Conservation (phyloP, 1,284 basidiomycete genomes). For the Peniophora sp. region DNA sequence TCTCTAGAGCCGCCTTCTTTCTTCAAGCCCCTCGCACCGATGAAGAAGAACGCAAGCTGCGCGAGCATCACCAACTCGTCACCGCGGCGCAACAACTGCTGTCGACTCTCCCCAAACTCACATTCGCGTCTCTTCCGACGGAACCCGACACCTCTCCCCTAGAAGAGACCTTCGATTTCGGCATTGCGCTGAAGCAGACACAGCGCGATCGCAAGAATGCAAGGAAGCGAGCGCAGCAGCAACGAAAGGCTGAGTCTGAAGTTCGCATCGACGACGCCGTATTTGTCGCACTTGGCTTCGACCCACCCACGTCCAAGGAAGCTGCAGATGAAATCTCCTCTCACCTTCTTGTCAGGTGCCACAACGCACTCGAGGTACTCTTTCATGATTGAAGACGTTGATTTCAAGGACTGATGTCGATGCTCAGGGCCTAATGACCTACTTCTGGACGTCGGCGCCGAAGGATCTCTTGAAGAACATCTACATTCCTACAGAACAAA, state of each 20-base stretch:
- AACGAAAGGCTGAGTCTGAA: neutral
- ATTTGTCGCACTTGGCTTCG: conserved; percentile 18
- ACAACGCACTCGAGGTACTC: conserved; percentile 18
- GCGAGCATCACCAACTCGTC: no score
- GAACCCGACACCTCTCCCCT: neutral
- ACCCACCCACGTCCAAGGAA: conserved; percentile 17
- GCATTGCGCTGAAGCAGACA: conserved; percentile 1
- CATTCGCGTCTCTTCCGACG: conserved; percentile 1
- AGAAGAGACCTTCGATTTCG: neutral
- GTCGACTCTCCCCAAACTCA: conserved; percentile 2
- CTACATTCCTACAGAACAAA: conserved; percentile 8
- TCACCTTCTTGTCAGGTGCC: conserved; percentile 17
- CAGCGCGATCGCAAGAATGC: conserved; percentile 9
- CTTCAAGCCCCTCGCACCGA: no score
- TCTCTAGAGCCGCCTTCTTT: neutral
- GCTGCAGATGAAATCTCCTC: conserved; percentile 15
- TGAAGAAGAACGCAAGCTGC: no score
- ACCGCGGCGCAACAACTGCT: neutral
- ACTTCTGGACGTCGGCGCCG: conserved; percentile 13
- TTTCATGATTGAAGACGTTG: conserved; percentile 11
- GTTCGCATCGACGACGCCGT: conserved; percentile 15
- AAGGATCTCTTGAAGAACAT: conserved; percentile 11
- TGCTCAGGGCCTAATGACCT: conserved; percentile 7
- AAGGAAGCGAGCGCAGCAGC: neutral
- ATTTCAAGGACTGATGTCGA: neutral